Conservation (phyloP, 495 filamentous ascomycete species). For the Margaritispora aquatica region DNA sequence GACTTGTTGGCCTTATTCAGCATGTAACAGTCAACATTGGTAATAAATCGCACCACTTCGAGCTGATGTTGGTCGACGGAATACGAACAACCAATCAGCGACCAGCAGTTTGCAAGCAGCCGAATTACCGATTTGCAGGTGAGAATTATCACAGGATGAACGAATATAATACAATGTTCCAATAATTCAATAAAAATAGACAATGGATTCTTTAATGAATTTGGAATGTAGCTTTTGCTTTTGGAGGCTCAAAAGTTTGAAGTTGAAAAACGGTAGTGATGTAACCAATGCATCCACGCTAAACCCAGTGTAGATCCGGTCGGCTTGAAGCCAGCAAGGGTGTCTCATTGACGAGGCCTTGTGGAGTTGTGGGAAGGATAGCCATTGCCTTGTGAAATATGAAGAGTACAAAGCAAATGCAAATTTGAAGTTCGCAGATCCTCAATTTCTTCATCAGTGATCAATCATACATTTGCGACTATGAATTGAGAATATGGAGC, state of each 20-base stretch:
- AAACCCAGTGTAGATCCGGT: slow-evolving; percentile 6
- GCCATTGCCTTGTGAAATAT: not conserved
- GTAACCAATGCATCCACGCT: not conserved
- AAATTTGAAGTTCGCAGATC: not conserved
- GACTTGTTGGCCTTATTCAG: not conserved
- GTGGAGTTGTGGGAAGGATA: not conserved
- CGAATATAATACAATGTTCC: no score
- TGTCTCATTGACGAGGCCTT: not conserved
- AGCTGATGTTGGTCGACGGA: not conserved
- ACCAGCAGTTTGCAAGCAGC: not conserved
- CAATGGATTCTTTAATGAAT: not conserved
- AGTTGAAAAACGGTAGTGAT: not conserved
- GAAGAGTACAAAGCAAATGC: not conserved
- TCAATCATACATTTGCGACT: not conserved
- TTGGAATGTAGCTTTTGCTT: not conserved
- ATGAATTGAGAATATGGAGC: slow-evolving; percentile 59
- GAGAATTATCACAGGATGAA: not conserved
- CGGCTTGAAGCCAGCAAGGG: not conserved
- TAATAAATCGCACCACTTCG: slow-evolving; percentile 7
- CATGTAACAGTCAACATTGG: slow-evolving; percentile 1
- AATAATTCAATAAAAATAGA: not conserved
- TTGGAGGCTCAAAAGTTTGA: not conserved
- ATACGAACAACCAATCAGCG: not conserved
- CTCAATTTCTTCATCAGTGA: not conserved
- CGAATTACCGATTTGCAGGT: not conserved